Base-by-base conservation (phyloP, 345 rosid species). In the Salix udensis region DNA sequence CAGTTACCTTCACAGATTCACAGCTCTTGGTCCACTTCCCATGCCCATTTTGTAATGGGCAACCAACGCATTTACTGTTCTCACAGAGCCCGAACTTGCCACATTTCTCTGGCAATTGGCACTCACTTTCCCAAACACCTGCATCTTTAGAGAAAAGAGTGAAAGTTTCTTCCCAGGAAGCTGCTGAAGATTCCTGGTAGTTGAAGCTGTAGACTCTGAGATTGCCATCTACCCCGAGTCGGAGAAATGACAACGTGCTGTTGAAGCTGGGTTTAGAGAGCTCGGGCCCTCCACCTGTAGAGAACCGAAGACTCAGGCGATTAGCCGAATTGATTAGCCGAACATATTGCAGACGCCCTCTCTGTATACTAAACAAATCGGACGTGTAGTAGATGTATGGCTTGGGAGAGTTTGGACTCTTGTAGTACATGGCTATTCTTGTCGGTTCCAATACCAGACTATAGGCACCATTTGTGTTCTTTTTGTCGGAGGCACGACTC, bases 151-250 rank as follows among this genome's bases (percentile, higher is more conserved):
- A 74, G 76, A 87, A 85, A 53, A 82, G 75, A n/a, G 82, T 78
- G 72, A 75, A 87, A 0, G 92, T 87, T 16, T 46, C 82, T 24
- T 86, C 87, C 86, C 88, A 87, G 66, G 70, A 92, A 87, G 70
- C 77, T 0, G 70, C 76, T 0, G 71, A 34, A 31, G 77, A 76
- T 1, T 83, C 90, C 39, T 68, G 36, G 14, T 84, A 78, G 3
- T 83, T 82, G 52, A 81, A 91, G 15, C 88, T 88, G 77, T 79
- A 85, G 30, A 86, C 66, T 70, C 72, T 80, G 1, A 89, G 36
- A 74, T 88, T 91, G 28, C 96, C 96, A 19, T 91, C 93, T 4
- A 83, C 55, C 7, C 68, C 88, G 5, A 89, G 82, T 52, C 90
- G 71, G 1, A 86, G 83, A 76, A 80, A 81, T 1, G 89, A 81